Base-by-base conservation (phyloP, 2,329 filamentous ascomycete species). In the Pseudogymnoascus sp. region DNA sequence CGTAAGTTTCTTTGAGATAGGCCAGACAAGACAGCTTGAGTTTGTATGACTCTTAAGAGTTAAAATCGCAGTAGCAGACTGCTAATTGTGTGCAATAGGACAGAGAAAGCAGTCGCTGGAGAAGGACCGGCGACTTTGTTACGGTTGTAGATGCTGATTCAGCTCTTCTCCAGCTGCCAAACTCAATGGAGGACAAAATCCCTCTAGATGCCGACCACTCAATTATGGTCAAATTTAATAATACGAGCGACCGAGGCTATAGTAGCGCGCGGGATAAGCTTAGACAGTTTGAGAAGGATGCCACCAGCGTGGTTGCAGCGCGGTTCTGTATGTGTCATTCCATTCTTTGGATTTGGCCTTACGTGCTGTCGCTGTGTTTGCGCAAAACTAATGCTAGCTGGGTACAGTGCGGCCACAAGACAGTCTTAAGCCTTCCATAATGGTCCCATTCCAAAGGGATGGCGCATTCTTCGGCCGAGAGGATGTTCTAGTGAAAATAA, bases 1-100 rank as follows among this genome's bases (percentile, higher is more conserved):
- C 33, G 64, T 71, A 31, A 73, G 67, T 63, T 73, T 73, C 61
- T 73, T 69, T 38, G 70, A 73, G 62, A 70, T 64, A 11, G n/a
- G 64, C 16, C 69, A 70, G 42, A 72, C 70, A 1, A 65, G 63
- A 53, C 63, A 64, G 53, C 50, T 72, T 10, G 47, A 66, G 14
- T 60, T 50, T 42, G 70, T 72, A 67, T 47, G 65, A 44, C 14
- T n/a, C 18, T 35, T 8, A 31, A n/a, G 11, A 25, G 11, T 25
- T 14, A 11, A 37, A 25, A 18, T 10, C 10, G 11, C 5, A 47
- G 11, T 25, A 23, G 4, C 18, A 25, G 21, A 47, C 18, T 47
- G 21, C 42, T 47, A 47, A 47, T 47, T 25, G 18, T 6, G 4
- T 47, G 42, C 3, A 40, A 62, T 50, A 64, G 62, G 25, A 66